Percentiles rank a stretch among this genome's conserved stretches.
Evolutionary conservation across 345 rosid genomes (phyloP).

Genomic region (Populus alba): DNA sequence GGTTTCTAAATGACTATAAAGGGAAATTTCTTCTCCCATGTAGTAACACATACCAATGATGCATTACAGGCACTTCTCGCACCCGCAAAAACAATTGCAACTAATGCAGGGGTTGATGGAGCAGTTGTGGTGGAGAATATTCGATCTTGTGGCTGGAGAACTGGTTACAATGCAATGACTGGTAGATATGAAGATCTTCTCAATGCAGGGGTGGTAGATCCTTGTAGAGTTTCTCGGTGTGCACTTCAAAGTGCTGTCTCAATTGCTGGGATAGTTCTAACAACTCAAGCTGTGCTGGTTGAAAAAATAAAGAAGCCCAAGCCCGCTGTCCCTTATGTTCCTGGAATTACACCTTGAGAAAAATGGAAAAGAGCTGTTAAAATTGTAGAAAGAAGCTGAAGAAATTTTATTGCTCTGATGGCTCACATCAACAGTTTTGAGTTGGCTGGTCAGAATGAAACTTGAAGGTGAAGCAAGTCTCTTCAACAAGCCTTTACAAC

Average conservation of each 20-base stretch:
- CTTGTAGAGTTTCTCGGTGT: conserved; percentile 72
- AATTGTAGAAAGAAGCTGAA: background rate
- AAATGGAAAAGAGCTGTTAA: background rate
- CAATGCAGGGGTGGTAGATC: conserved; percentile 62
- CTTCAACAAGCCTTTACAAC: background rate
- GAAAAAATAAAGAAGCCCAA: conserved; percentile 61
- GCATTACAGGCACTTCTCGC: no score
- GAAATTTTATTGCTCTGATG: background rate
- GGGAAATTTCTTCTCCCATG: conserved; percentile 33
- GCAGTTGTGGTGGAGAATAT: no score
- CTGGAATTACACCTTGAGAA: conserved; percentile 58
- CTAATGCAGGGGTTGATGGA: no score
- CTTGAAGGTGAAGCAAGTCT: background rate
- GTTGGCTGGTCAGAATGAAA: background rate
- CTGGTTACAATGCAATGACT: conserved; percentile 45
- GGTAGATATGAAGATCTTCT: conserved; percentile 73
- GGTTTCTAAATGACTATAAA: background rate
- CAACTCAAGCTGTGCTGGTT: conserved; percentile 40
- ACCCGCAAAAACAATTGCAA: no score
- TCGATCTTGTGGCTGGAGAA: no score
- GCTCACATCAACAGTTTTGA: background rate
- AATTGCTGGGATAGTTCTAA: conserved; percentile 43
- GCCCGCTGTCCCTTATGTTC: conserved; percentile 60
- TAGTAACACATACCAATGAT: conserved; percentile 5
- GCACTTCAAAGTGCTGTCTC: conserved; percentile 84